A percentile compares a stretch with the other conserved stretches of the same genome.
phyloP scores from a whole-genome alignment of 495 filamentous ascomycete species.

The Podospora sp. region DNA sequence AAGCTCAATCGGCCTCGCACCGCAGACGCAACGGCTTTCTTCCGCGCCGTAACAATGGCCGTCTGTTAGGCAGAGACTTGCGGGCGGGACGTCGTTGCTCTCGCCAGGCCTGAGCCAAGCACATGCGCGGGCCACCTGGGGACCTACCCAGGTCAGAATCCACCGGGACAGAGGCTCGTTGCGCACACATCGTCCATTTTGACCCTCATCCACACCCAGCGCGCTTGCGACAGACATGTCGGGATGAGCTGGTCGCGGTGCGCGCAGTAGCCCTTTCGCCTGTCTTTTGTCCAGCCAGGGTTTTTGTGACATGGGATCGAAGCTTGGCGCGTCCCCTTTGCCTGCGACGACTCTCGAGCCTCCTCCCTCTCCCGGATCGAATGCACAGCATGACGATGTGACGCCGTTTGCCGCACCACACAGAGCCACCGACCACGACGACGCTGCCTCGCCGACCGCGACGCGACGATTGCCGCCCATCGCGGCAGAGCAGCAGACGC shows the following conservation, averaged over 20 bases:
- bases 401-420: conserved; percentile 26
- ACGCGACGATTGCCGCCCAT: conserved; percentile 1
- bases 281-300: conserved; percentile 12
- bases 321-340: conserved; percentile 19
- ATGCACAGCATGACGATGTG: conserved; percentile 34
- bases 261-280: conserved; percentile 17
- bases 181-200: conserved; percentile 37
- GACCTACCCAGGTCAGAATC: conserved; percentile 12
- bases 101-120: conserved; percentile 10
- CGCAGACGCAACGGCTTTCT: background rate
- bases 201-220: conserved; percentile 19
- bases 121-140: conserved; percentile 12
- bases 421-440: conserved; percentile 12
- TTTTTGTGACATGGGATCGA: conserved; percentile 31
- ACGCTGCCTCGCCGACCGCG: conserved; percentile 12
- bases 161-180: conserved; percentile 15
- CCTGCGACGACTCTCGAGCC: conserved; percentile 17
- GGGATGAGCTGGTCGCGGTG: conserved; percentile 27
- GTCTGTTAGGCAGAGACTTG: conserved; percentile 27
- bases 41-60: conserved; percentile 13
- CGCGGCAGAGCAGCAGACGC: conserved; percentile 5
- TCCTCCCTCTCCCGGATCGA: conserved; percentile 20
- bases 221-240: conserved; percentile 23
- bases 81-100: conserved; percentile 9
- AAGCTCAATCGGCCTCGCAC: background rate